Percentiles rank a stretch among this genome's conserved stretches.
Evolutionary conservation across 805 yeast genomes (phyloP).

Genomic region (Ogataea pilisensis): DNA sequence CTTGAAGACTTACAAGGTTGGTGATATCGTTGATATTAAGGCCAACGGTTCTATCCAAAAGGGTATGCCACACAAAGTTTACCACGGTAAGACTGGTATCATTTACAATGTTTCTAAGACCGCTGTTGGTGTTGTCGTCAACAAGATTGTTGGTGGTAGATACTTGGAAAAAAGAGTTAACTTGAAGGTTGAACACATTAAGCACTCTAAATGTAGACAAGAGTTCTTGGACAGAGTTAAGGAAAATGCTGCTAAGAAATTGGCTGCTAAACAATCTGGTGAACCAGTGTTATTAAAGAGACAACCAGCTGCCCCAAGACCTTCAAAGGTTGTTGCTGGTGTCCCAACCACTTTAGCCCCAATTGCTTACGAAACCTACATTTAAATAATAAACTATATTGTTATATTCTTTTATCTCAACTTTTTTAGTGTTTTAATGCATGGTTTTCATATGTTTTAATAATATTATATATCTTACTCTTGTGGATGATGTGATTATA

Average conservation of each 20-base stretch:
- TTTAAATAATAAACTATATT: conserved; percentile 48
- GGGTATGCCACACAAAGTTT: conserved; percentile 99
- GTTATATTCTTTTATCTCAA: not conserved
- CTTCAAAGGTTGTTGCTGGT: conserved; percentile 77
- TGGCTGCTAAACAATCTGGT: conserved; percentile 94
- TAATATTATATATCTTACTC: not conserved
- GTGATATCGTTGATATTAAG: conserved; percentile 99
- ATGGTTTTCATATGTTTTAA: not conserved
- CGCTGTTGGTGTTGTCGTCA: conserved; percentile 95
- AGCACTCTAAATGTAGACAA: conserved; percentile 99
- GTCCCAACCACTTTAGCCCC: conserved; percentile 98
- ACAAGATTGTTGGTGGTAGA: conserved; percentile 99
- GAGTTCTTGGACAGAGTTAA: conserved; percentile 99
- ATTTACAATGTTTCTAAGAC: conserved; percentile 98
- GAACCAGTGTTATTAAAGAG: conserved; percentile 90
- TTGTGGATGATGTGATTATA: not conserved
- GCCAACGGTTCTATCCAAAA: conserved; percentile 99
- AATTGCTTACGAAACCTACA: conserved; percentile 99
- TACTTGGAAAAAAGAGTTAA: conserved; percentile 98
- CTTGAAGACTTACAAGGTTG: conserved; percentile 97
- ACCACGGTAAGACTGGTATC: conserved; percentile 99
- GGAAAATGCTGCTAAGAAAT: conserved; percentile 88
- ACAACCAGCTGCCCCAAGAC: conserved; percentile 98
- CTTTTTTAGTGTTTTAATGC: too few relatives aligned
- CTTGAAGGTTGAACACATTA: conserved; percentile 97